These are phyloP conservation scores for Berkeleyomyces basicola DNA, from an alignment of 2,329 filamentous ascomycete species.

Conservation along the genomic window DNA sequence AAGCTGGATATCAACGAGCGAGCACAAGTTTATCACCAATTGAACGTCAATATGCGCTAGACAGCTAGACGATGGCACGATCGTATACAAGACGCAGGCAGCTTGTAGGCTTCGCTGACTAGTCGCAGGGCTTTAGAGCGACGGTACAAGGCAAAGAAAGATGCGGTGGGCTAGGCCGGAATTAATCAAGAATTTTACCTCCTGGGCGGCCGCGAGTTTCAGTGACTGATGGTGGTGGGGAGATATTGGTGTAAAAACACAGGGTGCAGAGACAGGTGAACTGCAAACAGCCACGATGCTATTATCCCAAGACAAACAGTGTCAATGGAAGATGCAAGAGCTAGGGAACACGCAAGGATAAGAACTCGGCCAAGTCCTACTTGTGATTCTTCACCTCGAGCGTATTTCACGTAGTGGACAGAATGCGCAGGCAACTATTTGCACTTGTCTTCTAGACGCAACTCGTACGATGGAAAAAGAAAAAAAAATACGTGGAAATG, in stretches of 20 bases:
- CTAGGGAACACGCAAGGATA: not conserved
- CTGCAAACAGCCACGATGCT: not conserved
- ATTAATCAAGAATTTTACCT: not conserved
- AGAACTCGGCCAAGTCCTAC: slow-evolving; percentile 1
- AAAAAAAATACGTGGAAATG: slow-evolving; percentile 1
- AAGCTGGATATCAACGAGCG: not conserved
- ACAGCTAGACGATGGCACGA: too few species aligned
- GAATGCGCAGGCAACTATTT: slow-evolving; percentile 1
- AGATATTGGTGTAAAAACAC: not conserved
- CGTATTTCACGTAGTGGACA: slow-evolving; percentile 5
- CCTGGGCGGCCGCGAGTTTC: not conserved
- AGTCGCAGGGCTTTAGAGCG: not conserved
- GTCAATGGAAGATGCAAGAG: not conserved
- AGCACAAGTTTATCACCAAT: not conserved
- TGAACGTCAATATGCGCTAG: not conserved
- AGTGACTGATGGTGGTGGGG: not conserved
- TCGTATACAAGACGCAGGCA: too few species aligned
- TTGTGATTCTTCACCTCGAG: not conserved
- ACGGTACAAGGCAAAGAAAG: not conserved
- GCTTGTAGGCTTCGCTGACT: not conserved
- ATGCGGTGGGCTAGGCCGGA: not conserved
- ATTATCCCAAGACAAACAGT: not conserved
- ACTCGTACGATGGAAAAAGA: not conserved
- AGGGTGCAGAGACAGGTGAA: not conserved
- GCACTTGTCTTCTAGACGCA: slow-evolving; percentile 3